Evolutionary conservation across 1,284 basidiomycete species (phyloP), one percentile per base, ranked within the genome.

Genomic region (Neolentinus lepideus): DNA sequence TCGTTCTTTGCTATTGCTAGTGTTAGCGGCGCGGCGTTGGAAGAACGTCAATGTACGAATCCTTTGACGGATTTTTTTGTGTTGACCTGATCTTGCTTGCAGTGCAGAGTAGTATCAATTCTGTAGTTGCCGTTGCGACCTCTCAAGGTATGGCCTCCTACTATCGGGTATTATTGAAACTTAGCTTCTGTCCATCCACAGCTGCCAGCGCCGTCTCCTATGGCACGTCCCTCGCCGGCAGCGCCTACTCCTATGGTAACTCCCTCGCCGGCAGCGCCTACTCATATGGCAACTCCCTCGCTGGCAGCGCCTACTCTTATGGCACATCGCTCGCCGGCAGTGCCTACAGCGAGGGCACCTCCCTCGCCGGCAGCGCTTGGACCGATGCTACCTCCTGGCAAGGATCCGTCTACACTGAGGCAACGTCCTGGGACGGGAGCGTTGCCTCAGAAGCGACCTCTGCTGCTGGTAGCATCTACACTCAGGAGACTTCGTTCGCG

Each of bases 371-470:
- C 26, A 33, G 19, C 45, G 19, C 52, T 52, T 54, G 57, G 35
- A 29, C 55, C 24, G 57, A 57, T 31, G 61, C 58, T 26, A 59
- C 56, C 26, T 63, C 62, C 47, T 50, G 11, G 46, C 38, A 43
- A 43, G 8, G 10, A 3, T n/a, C 14, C 27, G 27, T 60, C 19
- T 54, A 59, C 47, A 57, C 56, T 19, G 24, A 53, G 0, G 57
- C 53, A 1, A 64, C 65, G 21, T 59, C 58, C 8, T 19, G 48
- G 16, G 74, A 66, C 47, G 70, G 57, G 25, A 75, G 75, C 12
- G 60, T 73, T 54, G 61, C 70, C 55, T 68, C 66, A 52, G 65
- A 71, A 64, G 70, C 65, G 53, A 72, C 62, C 43, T 69, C 66
- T 45, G 58, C 60, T 12, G 74, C 64, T 22, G 47, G 10, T 4